Conservation (phyloP, 2,329 filamentous ascomycete species). For the Cladosporium sp. region DNA sequence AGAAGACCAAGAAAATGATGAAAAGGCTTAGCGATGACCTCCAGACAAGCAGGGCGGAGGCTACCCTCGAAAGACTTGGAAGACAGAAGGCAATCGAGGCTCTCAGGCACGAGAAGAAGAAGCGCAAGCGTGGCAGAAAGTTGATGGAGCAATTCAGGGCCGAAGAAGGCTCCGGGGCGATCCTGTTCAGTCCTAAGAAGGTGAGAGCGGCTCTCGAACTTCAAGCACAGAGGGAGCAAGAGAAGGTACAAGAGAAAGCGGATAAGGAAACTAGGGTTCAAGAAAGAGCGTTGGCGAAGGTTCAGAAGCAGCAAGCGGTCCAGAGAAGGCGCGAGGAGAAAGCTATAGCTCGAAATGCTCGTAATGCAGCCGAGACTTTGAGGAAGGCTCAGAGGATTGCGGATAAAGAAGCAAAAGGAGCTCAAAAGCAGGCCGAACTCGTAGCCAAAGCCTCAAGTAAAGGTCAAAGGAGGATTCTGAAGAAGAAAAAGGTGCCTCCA, state of each 20-base stretch:
- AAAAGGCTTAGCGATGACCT: neutral
- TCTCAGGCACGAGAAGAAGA: neutral
- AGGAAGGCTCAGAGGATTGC: neutral
- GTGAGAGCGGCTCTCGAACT: neutral
- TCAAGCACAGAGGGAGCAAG: neutral
- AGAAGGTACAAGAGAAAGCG: neutral
- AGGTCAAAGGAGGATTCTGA: too few relatives aligned
- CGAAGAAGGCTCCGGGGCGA: neutral
- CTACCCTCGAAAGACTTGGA: neutral
- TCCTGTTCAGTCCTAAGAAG: conserved; percentile 4
- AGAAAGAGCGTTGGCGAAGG: neutral
- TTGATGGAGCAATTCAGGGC: neutral
- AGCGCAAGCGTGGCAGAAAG: neutral
- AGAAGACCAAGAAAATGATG: neutral
- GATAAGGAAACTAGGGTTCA: neutral
- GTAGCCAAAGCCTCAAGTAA: too few relatives aligned
- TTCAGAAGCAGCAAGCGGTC: neutral
- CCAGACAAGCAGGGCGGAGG: neutral
- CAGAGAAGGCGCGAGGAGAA: neutral
- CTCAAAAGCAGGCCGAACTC: neutral
- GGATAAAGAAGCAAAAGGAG: neutral
- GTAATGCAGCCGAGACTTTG: neutral
- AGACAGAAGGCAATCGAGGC: neutral
- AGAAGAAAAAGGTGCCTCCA: too few relatives aligned
- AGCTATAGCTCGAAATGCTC: neutral